Evolutionary conservation across 805 yeast genomes (phyloP).

Genomic region (Hanseniaspora osmophila): DNA sequence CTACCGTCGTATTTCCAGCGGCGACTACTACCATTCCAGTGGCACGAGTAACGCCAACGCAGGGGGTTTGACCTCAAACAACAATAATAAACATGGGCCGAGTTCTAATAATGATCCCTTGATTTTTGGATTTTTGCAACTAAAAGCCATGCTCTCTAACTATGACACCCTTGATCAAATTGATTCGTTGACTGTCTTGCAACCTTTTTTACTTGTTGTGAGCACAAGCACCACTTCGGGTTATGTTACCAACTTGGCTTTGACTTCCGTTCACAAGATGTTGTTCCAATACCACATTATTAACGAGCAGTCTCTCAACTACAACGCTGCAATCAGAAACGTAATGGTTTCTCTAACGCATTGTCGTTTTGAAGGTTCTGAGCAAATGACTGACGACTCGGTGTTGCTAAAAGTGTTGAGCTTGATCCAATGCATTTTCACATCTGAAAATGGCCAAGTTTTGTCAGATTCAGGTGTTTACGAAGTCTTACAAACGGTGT

Average conservation of each 20-base stretch:
- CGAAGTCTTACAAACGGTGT: slow-evolving; percentile 82
- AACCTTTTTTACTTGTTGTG: slow-evolving; percentile 75
- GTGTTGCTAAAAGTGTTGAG: slow-evolving; percentile 72
- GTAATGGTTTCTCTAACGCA: slow-evolving; percentile 57
- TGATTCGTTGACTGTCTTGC: slow-evolving; percentile 60
- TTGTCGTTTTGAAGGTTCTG: slow-evolving; percentile 91
- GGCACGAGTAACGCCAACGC: neutral
- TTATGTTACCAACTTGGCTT: slow-evolving; percentile 65
- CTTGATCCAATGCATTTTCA: slow-evolving; percentile 27
- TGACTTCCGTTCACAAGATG: slow-evolving; percentile 62
- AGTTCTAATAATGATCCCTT: slow-evolving; percentile 38
- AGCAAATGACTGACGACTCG: slow-evolving; percentile 83
- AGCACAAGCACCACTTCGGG: slow-evolving; percentile 81
- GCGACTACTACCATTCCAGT: slow-evolving; percentile 3
- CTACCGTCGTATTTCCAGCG: neutral
- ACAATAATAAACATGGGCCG: slow-evolving; percentile 3
- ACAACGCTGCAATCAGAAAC: slow-evolving; percentile 39
- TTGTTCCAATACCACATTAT: slow-evolving; percentile 50
- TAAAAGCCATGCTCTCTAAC: slow-evolving; percentile 56
- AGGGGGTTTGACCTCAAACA: slow-evolving; percentile 5
- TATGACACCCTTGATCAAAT: slow-evolving; percentile 37
- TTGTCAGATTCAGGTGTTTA: slow-evolving; percentile 71
- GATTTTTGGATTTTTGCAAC: slow-evolving; percentile 63
- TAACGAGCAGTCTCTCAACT: slow-evolving; percentile 40
- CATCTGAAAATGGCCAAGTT: slow-evolving; percentile 30